Evolutionary conservation across 2,329 filamentous ascomycete species (phyloP).

Genomic region (Coniochaeta prunicola): DNA sequence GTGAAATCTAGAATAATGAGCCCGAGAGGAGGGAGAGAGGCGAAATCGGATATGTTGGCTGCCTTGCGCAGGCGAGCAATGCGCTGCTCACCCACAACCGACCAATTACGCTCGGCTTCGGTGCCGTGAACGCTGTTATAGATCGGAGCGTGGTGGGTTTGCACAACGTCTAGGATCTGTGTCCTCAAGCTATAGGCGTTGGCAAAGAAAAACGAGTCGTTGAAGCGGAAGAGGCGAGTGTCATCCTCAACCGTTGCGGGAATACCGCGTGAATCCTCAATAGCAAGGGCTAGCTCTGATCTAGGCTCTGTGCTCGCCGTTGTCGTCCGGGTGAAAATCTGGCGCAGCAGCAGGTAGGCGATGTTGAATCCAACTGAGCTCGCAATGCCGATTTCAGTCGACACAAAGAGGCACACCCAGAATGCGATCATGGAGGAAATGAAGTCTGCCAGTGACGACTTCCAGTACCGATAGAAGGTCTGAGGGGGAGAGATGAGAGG

Average conservation of each 20-base stretch:
- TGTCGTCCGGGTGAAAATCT: conserved; percentile 43
- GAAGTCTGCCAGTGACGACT: conserved; percentile 57
- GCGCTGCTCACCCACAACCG: conserved; percentile 40
- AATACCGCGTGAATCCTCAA: conserved; percentile 15
- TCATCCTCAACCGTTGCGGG: conserved; percentile 32
- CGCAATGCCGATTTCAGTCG: conserved; percentile 52
- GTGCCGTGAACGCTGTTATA: conserved; percentile 24
- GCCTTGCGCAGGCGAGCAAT: conserved; percentile 35
- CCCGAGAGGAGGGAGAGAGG: conserved; percentile 29
- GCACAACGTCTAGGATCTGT: conserved; percentile 40
- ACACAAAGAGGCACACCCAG: conserved; percentile 56
- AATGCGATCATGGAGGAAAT: conserved; percentile 56
- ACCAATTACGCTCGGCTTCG: conserved; percentile 42
- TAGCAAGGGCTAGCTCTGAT: conserved; percentile 17
- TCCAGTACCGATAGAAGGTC: conserved; percentile 58
- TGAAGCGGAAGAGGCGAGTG: conserved; percentile 48
- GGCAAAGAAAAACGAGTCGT: conserved; percentile 52
- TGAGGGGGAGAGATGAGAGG: conserved; percentile 51
- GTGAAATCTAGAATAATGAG: conserved; percentile 45
- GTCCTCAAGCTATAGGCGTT: conserved; percentile 49
- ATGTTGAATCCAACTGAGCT: conserved; percentile 56
- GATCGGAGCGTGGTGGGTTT: conserved; percentile 34
- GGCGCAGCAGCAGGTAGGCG: conserved; percentile 50
- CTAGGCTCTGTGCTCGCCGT: conserved; percentile 18
- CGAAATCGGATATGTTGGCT: conserved; percentile 25